Conservation (phyloP, 768 basidiomycete species). For the Termitomyces sp. region DNA sequence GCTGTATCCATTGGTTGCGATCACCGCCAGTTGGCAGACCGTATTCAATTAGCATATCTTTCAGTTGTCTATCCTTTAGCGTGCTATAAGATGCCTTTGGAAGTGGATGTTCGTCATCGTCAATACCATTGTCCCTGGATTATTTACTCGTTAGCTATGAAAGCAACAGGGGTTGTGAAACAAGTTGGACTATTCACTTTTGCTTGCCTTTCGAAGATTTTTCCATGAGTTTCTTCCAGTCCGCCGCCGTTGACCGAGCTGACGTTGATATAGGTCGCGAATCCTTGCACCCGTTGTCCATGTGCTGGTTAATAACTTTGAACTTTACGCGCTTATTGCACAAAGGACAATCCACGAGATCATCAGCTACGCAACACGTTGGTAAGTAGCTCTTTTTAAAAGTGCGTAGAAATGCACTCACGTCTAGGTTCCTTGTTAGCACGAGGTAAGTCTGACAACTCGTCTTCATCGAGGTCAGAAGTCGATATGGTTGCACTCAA, state of each 20-base stretch:
- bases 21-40: slow-evolving; percentile 48
- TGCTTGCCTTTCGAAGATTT: slow-evolving; percentile 36
- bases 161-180: not conserved
- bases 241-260: slow-evolving; percentile 21
- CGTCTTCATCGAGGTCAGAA: slow-evolving; percentile 32
- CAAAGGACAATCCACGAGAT: slow-evolving; percentile 54
- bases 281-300: slow-evolving; percentile 55
- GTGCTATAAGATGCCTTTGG: slow-evolving; percentile 64
- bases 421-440: not conserved
- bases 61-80: slow-evolving; percentile 55
- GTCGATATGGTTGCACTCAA: slow-evolving; percentile 19
- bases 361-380: slow-evolving; percentile 22
- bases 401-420: slow-evolving; percentile 2
- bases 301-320: slow-evolving; percentile 53
- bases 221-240: slow-evolving; percentile 44
- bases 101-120: slow-evolving; percentile 37
- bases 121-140: slow-evolving; percentile 12
- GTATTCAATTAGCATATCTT: slow-evolving; percentile 47
- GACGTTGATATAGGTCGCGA: slow-evolving; percentile 20
- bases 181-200: slow-evolving; percentile 16
- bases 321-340: slow-evolving; percentile 44
- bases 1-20: slow-evolving; percentile 40
- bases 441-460: slow-evolving; percentile 11
- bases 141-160: no score
- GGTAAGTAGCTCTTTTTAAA: not conserved